phyloP scores from a whole-genome alignment of 805 yeast species.

The Kluyveromyces lactis region DNA sequence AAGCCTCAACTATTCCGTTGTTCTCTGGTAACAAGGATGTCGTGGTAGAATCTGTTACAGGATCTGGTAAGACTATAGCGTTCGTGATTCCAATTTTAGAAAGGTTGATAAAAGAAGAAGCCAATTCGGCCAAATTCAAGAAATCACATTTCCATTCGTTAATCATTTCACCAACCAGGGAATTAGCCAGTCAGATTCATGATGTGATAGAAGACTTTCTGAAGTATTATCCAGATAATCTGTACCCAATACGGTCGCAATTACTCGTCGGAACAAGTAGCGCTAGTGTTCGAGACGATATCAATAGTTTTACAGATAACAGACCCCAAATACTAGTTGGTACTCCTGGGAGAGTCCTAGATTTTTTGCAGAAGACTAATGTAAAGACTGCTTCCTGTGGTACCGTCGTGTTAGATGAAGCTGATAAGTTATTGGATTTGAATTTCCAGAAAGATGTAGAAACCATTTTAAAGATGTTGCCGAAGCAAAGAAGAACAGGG shows the following conservation, averaged over 20 bases:
- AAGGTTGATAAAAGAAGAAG: constrained; percentile 39
- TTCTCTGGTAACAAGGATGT: constrained; percentile 83
- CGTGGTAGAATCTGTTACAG: constrained; percentile 95
- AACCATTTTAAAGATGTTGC: constrained; percentile 57
- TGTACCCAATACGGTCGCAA: constrained; percentile 42
- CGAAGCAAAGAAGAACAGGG: constrained; percentile 90
- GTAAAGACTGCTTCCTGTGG: constrained; percentile 62
- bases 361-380: constrained; percentile 50
- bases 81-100: constrained; percentile 78
- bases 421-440: constrained; percentile 77
- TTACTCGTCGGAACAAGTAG: constrained; percentile 46
- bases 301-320: constrained; percentile 42
- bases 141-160: constrained; percentile 67
- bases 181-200: constrained; percentile 62
- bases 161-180: constrained; percentile 61
- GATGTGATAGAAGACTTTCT: constrained; percentile 55
- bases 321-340: constrained; percentile 76
- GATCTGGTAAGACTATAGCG: constrained; percentile 96
- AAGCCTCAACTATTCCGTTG: constrained; percentile 87
- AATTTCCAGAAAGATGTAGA: constrained; percentile 66
- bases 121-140: constrained; percentile 27
- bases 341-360: constrained; percentile 85
- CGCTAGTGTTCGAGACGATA: constrained; percentile 60
- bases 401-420: constrained; percentile 80
- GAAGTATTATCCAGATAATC: constrained; percentile 45